Percentiles rank a stretch among this genome's conserved stretches.
Conservation (phyloP, 768 basidiomycete species). For the Boletus rubescentipes region DNA sequence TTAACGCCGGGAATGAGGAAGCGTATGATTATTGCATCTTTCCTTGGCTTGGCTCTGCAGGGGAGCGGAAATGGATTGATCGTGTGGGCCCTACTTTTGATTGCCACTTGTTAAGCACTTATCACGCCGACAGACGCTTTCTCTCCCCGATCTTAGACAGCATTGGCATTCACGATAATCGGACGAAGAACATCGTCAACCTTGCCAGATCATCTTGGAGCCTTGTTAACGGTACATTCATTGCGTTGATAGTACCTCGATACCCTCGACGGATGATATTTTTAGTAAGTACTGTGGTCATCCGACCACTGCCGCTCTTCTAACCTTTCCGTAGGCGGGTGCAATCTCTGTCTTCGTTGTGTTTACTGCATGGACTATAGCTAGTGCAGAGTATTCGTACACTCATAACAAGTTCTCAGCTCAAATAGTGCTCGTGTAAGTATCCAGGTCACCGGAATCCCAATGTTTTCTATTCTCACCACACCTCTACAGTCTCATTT, state of each 20-base stretch:
- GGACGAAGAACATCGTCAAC: slow-evolving; percentile 13
- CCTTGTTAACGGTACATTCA: neutral
- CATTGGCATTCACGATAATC: slow-evolving; percentile 17
- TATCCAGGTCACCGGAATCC: neutral
- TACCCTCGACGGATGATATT: slow-evolving; percentile 15
- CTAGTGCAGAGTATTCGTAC: slow-evolving; percentile 16
- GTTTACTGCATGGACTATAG: slow-evolving; percentile 14
- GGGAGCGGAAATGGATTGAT: too few species aligned
- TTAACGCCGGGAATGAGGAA: too few species aligned
- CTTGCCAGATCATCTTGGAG: slow-evolving; percentile 8
- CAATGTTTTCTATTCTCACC: neutral
- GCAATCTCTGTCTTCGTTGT: slow-evolving; percentile 13
- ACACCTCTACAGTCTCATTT: slow-evolving; percentile 10
- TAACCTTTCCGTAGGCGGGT: neutral
- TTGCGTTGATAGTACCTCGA: slow-evolving; percentile 7
- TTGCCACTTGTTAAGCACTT: neutral
- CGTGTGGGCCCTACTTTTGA: too few species aligned
- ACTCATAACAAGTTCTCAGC: slow-evolving; percentile 5
- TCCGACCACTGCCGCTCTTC: neutral
- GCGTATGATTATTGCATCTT: too few species aligned
- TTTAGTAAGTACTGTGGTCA: slow-evolving; percentile 7
- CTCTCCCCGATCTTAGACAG: slow-evolving; percentile 12
- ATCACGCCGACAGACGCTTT: slow-evolving; percentile 1
- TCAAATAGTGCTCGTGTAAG: slow-evolving; percentile 9
- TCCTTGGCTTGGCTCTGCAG: too few species aligned